Percentiles rank a stretch among this genome's conserved stretches.
These are phyloP conservation scores for Cerioporus squamosus DNA, from an alignment of 1,284 basidiomycete species.

Conservation along the genomic window DNA sequence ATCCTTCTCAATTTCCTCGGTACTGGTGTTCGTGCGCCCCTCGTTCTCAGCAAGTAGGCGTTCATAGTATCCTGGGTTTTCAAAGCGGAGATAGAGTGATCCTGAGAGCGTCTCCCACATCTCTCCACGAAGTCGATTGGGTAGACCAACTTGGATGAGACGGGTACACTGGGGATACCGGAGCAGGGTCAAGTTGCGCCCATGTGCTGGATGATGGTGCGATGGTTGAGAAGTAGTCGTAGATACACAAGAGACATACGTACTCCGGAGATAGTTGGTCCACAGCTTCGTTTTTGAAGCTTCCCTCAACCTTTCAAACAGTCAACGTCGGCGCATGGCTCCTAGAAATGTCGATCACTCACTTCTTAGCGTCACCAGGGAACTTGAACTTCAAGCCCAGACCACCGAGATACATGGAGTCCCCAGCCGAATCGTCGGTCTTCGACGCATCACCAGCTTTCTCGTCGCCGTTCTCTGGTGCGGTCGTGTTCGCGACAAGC, in stretches of 20 bases:
- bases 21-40: conserved; percentile 85
- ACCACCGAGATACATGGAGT: conserved; percentile 80
- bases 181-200: conserved; percentile 89
- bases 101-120: conserved; percentile 99
- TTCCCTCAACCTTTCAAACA: conserved; percentile 75
- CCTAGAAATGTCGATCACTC: conserved; percentile 31
- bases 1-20: conserved; percentile 99
- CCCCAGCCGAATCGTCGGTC: conserved; percentile 58
- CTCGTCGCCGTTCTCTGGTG: conserved; percentile 71
- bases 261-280: conserved; percentile 87
- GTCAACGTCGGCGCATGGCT: background rate
- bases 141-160: conserved; percentile 95
- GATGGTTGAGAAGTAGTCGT: background rate
- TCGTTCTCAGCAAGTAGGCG: conserved; percentile 79
- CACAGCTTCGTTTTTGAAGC: conserved; percentile 98
- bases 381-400: conserved; percentile 90
- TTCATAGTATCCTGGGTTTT: conserved; percentile 88
- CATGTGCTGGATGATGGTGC: conserved; percentile 61
- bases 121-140: conserved; percentile 94
- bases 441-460: conserved; percentile 58
- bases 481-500: conserved; percentile 61
- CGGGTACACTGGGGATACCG: conserved; percentile 97
- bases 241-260: conserved; percentile 25
- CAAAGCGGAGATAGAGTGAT: conserved; percentile 89
- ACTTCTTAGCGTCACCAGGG: conserved; percentile 94